Conservation (phyloP, 2,329 filamentous ascomycete species). For the Sporothrix brunneoviolacea region DNA sequence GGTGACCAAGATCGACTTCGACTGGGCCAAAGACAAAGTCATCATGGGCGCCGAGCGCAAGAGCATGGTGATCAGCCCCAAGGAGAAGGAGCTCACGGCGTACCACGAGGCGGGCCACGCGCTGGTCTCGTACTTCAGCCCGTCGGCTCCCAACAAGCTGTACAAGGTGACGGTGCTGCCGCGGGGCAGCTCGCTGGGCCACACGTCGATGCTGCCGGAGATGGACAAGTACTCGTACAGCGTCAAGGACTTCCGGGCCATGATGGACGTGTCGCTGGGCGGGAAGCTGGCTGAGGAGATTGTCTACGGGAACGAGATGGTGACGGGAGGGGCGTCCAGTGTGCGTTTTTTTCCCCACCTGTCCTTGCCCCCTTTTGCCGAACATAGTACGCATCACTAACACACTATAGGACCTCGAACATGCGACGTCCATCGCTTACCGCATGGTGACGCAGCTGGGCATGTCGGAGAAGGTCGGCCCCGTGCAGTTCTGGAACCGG, state of each 20-base stretch:
- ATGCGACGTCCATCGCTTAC: constrained; percentile 76
- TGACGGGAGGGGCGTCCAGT: constrained; percentile 78
- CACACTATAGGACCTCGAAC: constrained; percentile 64
- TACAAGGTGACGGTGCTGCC: constrained; percentile 98
- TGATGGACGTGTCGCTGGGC: constrained; percentile 66
- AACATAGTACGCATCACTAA: too few relatives aligned
- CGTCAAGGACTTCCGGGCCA: constrained; percentile 69
- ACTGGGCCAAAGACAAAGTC: constrained; percentile 98
- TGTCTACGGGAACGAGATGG: constrained; percentile 82
- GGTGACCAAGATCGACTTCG: constrained; percentile 74
- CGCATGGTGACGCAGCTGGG: constrained; percentile 82
- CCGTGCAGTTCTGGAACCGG: constrained; percentile 77
- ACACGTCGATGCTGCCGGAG: constrained; percentile 81
- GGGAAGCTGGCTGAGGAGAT: constrained; percentile 80
- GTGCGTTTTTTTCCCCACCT: constrained; percentile 41
- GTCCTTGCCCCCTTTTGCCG: background rate
- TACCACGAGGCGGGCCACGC: constrained; percentile 98
- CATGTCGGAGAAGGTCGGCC: constrained; percentile 82
- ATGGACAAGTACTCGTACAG: constrained; percentile 88
- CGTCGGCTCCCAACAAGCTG: constrained; percentile 64
- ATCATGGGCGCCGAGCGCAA: constrained; percentile 92
- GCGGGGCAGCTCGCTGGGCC: constrained; percentile 75
- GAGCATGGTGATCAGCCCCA: constrained; percentile 81
- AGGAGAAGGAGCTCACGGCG: constrained; percentile 93
- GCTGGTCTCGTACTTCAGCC: constrained; percentile 76